A percentile compares a stretch with the other conserved stretches of the same genome.
Conservation (phyloP, 176 grass and related monocot species). For the Chrysopogon serrulatus region DNA sequence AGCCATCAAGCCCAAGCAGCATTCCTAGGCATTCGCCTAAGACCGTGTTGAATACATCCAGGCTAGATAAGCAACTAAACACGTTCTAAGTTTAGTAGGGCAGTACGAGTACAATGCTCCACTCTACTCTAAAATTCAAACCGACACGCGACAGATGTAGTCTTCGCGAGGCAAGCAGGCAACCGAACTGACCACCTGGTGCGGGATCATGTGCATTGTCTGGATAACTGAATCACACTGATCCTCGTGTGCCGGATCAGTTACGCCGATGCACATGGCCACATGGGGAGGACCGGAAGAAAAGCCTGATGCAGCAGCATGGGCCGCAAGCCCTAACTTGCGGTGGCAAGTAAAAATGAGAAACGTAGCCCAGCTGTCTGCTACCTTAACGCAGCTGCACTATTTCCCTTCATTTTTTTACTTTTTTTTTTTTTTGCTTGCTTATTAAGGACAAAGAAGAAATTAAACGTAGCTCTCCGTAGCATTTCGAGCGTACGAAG, state of each 20-base stretch:
- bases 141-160: background rate
- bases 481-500: background rate
- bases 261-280: constrained; percentile 11
- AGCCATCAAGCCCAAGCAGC: no score
- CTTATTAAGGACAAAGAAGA: background rate
- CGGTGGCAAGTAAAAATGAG: background rate
- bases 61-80: no score
- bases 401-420: background rate
- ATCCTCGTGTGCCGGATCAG: background rate
- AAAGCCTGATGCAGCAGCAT: background rate
- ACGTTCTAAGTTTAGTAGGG: no score
- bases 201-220: background rate
- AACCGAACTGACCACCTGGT: background rate
- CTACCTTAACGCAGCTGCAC: background rate
- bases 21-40: no score
- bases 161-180: background rate
- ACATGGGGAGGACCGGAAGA: background rate
- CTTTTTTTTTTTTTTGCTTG: background rate
- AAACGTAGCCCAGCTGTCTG: background rate
- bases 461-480: no score
- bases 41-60: no score
- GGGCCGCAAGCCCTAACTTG: background rate
- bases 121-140: background rate
- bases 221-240: background rate
- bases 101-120: background rate